Evolutionary conservation across 768 basidiomycete species (phyloP).

Genomic region (Scleroderma citrinum): DNA sequence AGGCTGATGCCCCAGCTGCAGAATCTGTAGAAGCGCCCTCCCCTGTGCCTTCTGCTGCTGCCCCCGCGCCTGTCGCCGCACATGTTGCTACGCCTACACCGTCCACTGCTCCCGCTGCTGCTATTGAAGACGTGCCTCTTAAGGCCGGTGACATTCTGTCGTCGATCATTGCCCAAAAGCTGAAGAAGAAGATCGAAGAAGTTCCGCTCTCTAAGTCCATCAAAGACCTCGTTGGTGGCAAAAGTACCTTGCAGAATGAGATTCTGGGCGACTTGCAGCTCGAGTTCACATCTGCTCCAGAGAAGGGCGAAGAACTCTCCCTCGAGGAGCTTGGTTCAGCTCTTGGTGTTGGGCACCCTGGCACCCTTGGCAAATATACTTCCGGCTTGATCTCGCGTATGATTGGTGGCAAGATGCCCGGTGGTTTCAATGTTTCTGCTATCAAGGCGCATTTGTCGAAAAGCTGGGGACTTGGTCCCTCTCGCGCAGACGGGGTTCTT

Average conservation of each 20-base stretch:
- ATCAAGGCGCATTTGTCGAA: slow-evolving; percentile 88
- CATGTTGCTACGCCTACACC: slow-evolving; percentile 38
- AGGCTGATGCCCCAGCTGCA: slow-evolving; percentile 41
- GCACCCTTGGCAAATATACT: slow-evolving; percentile 91
- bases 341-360: slow-evolving; percentile 72
- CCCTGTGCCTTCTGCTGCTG: slow-evolving; percentile 33
- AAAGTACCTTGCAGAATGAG: slow-evolving; percentile 98
- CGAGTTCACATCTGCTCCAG: slow-evolving; percentile 91
- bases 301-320: slow-evolving; percentile 97
- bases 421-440: slow-evolving; percentile 92
- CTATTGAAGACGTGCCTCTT: slow-evolving; percentile 86
- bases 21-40: slow-evolving; percentile 29
- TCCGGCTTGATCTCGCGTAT: slow-evolving; percentile 86
- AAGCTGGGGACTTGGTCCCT: slow-evolving; percentile 91
- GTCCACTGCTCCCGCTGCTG: slow-evolving; percentile 57
- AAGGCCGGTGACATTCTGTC: slow-evolving; percentile 86
- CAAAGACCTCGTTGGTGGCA: slow-evolving; percentile 97
- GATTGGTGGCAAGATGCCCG: slow-evolving; percentile 95
- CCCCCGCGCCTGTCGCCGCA: slow-evolving; percentile 36
- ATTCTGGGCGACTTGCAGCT: slow-evolving; percentile 95
- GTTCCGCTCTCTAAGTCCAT: slow-evolving; percentile 89
- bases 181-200: slow-evolving; percentile 92
- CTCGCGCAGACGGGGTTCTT: slow-evolving; percentile 84
- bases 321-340: slow-evolving; percentile 93
- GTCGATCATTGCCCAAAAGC: slow-evolving; percentile 91